Evolutionary conservation across 2,329 filamentous ascomycete species (phyloP).

Genomic region (Beauveria medogensis): DNA sequence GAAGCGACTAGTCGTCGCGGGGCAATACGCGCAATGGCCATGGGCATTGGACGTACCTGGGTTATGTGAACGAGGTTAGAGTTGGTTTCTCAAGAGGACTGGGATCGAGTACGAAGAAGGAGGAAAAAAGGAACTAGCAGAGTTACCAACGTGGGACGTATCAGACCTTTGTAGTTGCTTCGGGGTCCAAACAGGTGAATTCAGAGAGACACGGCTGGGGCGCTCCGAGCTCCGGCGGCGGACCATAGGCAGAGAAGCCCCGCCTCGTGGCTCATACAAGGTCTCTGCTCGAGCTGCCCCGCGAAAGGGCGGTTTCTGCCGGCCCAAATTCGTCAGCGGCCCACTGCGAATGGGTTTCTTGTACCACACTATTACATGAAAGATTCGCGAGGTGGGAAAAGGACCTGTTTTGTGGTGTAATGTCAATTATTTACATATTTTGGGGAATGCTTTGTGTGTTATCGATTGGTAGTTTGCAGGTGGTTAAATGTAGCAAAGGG

Average conservation of each 20-base stretch:
- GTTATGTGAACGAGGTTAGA: not conserved
- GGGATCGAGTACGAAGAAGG: not conserved
- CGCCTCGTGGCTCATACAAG: too few relatives aligned
- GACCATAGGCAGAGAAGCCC: not conserved
- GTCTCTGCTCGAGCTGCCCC: not conserved
- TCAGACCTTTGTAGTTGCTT: not conserved
- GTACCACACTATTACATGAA: conserved; percentile 12
- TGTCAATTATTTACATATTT: not conserved
- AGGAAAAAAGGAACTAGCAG: not conserved
- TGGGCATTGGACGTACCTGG: conserved; percentile 23
- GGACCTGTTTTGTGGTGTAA: not conserved
- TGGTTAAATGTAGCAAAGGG: too few relatives aligned
- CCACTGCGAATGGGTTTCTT: conserved; percentile 6
- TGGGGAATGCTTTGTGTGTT: not conserved
- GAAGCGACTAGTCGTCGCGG: conserved; percentile 7
- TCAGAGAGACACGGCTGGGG: not conserved
- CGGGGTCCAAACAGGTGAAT: not conserved
- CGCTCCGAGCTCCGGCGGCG: conserved; percentile 9
- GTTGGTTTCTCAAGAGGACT: not conserved
- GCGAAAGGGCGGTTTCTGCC: conserved; percentile 14
- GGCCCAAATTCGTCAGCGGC: conserved; percentile 12
- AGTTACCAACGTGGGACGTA: conserved; percentile 6
- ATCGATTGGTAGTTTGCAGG: too few relatives aligned
- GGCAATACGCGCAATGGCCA: conserved; percentile 14
- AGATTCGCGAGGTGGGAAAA: not conserved